phyloP scores from a whole-genome alignment of 108 stramenopile species.

The Bacterosira constricta region DNA sequence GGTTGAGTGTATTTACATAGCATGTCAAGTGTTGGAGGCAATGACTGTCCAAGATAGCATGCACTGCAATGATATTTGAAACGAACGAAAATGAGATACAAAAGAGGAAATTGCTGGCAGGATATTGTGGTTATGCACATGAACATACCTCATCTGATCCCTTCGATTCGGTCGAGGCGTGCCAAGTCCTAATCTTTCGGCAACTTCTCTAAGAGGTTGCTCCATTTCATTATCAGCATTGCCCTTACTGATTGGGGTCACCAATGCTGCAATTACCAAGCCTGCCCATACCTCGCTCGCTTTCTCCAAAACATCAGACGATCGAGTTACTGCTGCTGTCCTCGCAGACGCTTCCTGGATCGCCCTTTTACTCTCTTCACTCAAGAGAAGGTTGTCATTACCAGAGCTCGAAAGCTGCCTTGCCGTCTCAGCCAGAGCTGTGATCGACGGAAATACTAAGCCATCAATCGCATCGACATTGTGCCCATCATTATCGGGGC shows the following conservation, averaged over 20 bases:
- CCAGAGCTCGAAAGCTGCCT: conserved; percentile 19
- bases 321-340: conserved; percentile 64
- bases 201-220: conserved; percentile 23
- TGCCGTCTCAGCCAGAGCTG: conserved; percentile 52
- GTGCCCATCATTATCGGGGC: conserved; percentile 91
- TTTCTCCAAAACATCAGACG: conserved; percentile 48
- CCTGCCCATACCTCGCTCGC: conserved; percentile 51
- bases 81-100: background rate
- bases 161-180: conserved; percentile 18
- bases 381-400: conserved; percentile 1
- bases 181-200: conserved; percentile 38
- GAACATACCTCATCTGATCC: conserved; percentile 51
- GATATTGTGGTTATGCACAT: background rate
- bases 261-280: conserved; percentile 43
- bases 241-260: conserved; percentile 11
- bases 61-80: conserved; percentile 43
- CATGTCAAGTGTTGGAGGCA: conserved; percentile 74
- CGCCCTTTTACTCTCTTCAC: conserved; percentile 4
- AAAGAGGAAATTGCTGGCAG: background rate
- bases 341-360: conserved; percentile 43
- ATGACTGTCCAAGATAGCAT: conserved; percentile 75
- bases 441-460: conserved; percentile 73
- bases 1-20: conserved; percentile 65
- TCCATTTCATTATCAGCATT: conserved; percentile 31
- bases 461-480: conserved; percentile 92